These are phyloP conservation scores for Mycena sp. DNA, from an alignment of 1,284 basidiomycete genomes.

Conservation along the genomic window DNA sequence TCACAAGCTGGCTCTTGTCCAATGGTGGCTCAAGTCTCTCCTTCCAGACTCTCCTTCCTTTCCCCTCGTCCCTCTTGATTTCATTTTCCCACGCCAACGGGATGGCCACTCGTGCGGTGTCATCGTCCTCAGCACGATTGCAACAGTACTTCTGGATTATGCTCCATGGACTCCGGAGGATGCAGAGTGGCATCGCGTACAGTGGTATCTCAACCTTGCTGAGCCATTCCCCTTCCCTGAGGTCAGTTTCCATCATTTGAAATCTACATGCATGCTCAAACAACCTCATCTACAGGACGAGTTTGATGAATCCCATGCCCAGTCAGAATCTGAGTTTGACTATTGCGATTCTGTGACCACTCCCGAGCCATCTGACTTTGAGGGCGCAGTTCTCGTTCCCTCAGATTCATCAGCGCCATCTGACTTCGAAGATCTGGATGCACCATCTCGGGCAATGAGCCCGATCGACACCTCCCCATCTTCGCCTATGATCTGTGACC, in stretches of 20 bases:
- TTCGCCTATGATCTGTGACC: background rate
- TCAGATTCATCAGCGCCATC: no score
- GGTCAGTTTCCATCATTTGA: no score
- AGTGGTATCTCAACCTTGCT: conserved; percentile 27
- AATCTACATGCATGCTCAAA: no score
- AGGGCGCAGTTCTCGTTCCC: no score
- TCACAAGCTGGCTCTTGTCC: conserved; percentile 8
- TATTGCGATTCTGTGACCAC: background rate
- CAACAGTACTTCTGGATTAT: conserved; percentile 2
- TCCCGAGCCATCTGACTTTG: background rate
- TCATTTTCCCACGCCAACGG: conserved; percentile 16
- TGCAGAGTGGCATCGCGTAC: conserved; percentile 1
- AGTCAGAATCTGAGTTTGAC: no score
- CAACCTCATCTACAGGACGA: no score
- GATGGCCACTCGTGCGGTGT: conserved; percentile 31
- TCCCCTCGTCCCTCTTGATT: background rate
- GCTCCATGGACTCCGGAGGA: conserved; percentile 15
- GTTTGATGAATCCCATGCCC: no score
- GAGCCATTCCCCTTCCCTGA: conserved; percentile 2
- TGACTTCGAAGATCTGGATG: no score
- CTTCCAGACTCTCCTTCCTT: background rate
- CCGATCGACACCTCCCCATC: background rate
- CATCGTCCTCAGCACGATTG: conserved; percentile 22
- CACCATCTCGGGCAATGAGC: background rate
- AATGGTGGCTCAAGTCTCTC: conserved; percentile 22